phyloP scores from a whole-genome alignment of 805 yeast species.

The Grigorovia transvaalensis region DNA sequence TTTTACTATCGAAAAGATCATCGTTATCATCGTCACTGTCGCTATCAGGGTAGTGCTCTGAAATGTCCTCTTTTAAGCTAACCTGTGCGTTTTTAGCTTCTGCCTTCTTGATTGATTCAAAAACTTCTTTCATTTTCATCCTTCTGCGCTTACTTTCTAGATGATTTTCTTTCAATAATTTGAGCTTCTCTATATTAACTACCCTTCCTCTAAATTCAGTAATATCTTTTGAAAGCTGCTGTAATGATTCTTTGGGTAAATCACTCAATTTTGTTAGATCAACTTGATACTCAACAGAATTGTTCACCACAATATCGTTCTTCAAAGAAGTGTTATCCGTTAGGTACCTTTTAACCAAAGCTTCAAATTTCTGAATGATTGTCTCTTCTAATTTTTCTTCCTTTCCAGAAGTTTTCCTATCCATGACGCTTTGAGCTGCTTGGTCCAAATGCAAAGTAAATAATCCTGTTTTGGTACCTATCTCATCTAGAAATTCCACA shows the following conservation, averaged over 20 bases:
- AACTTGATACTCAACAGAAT: slow-evolving; percentile 14
- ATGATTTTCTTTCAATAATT: slow-evolving; percentile 34
- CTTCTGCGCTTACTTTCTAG: slow-evolving; percentile 21
- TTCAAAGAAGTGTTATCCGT: neutral
- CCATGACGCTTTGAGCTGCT: neutral
- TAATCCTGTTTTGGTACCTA: neutral
- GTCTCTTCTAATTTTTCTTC: slow-evolving; percentile 2
- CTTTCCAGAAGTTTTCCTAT: neutral
- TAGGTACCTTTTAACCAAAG: neutral
- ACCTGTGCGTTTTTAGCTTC: neutral
- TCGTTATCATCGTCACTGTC: slow-evolving; percentile 12
- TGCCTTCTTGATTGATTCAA: slow-evolving; percentile 17
- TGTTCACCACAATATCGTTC: neutral
- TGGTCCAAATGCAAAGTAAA: neutral
- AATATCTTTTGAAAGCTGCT: slow-evolving; percentile 34
- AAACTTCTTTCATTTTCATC: slow-evolving; percentile 18
- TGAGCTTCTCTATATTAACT: slow-evolving; percentile 40
- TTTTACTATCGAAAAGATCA: slow-evolving; percentile 3
- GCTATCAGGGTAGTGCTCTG: slow-evolving; percentile 7
- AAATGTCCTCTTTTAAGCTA: slow-evolving; percentile 1
- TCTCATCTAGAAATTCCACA: neutral
- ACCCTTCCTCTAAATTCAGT: slow-evolving; percentile 48
- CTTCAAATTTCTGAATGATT: neutral
- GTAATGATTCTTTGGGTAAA: slow-evolving; percentile 19
- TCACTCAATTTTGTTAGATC: slow-evolving; percentile 24